A percentile compares a stretch with the other conserved stretches of the same genome.
These are phyloP conservation scores for Aphanomyces euteiches DNA, from an alignment of 352 stramenopile species.

Conservation along the genomic window DNA sequence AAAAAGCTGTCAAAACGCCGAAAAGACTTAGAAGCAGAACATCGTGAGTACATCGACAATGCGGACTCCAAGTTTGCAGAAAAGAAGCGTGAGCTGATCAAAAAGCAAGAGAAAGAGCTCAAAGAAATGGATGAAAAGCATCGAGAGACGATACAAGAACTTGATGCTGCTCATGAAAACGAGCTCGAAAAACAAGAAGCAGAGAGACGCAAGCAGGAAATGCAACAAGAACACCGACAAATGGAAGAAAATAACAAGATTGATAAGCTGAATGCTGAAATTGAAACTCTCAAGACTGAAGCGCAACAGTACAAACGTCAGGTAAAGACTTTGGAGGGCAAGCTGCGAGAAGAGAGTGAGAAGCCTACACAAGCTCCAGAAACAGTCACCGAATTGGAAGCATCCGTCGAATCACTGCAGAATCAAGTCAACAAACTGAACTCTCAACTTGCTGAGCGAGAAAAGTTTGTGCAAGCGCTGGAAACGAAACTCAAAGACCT, in stretches of 20 bases:
- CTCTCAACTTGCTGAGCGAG: background rate
- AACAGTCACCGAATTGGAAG: background rate
- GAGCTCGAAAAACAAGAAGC: slow-evolving; percentile 40
- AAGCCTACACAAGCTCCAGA: slow-evolving; percentile 25
- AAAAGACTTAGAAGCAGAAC: slow-evolving; percentile 65
- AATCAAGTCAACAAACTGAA: slow-evolving; percentile 12
- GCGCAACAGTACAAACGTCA: slow-evolving; percentile 26
- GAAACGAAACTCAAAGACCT: background rate
- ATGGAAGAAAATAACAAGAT: slow-evolving; percentile 9
- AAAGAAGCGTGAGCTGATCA: slow-evolving; percentile 51
- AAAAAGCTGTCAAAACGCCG: slow-evolving; percentile 63
- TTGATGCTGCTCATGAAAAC: slow-evolving; percentile 42
- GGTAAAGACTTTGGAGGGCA: slow-evolving; percentile 19
- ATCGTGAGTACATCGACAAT: slow-evolving; percentile 62
- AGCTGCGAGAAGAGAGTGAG: slow-evolving; percentile 21
- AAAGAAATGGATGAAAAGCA: slow-evolving; percentile 43
- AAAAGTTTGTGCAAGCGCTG: slow-evolving; percentile 13
- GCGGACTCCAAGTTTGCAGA: slow-evolving; percentile 40
- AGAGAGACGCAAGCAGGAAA: slow-evolving; percentile 36
- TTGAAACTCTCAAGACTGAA: slow-evolving; percentile 22
- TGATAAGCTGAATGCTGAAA: slow-evolving; percentile 30
- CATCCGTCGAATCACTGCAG: background rate
- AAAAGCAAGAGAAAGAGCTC: slow-evolving; percentile 40
- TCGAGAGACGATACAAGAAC: slow-evolving; percentile 43
- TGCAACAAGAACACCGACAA: slow-evolving; percentile 25